Evolutionary conservation across 805 yeast species (phyloP), one percentile per base, ranked within the genome.

Genomic region (Debaryomyces castellii): DNA sequence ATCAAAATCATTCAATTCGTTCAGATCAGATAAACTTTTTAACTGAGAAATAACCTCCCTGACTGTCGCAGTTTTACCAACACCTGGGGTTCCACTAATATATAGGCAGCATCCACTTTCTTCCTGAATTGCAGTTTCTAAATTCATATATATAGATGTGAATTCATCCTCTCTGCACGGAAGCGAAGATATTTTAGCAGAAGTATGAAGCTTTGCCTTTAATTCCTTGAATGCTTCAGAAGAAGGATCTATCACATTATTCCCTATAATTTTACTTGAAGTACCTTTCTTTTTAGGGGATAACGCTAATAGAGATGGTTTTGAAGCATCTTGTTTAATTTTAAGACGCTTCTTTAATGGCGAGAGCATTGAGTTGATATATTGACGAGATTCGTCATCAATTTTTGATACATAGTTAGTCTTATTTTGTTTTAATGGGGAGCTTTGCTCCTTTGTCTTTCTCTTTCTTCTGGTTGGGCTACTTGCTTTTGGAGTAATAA

Each of bases 41-140:
- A 94, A 65, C 55, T 86, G 89, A 27, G 81, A 76, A 21, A 94
- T 77, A 0, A 87, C 97, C 57, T 90, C 96, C 44, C 96, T 69
- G 2, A 92, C 83, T 0, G 98, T 92, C 3, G 96, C 94, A 0
- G 99, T 92, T 60, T 94, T 94, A 10, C 99, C 99, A 2, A 95
- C 92, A 7, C 99, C 99, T 0, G 99, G 99, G 0, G 97, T 89
- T 3, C 99, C 99, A 64, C 96, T 89, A 9, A 94, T 82, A 60
- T 91, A 94, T 5, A 94, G 66, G 52, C 96, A 89, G 6, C 91
- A 78, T 0, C 98, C 97, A 1, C 85, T 77, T 35, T 80, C 78
- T 12, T 84, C 77, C 39, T 74, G 74, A 27, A 92, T 79, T 0
- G 96, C 87, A 38, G 81, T 74, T 54, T 89, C 90, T 3, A 94